Base-by-base conservation (phyloP, 345 rosid species). In the Lumnitzera racemosa region DNA sequence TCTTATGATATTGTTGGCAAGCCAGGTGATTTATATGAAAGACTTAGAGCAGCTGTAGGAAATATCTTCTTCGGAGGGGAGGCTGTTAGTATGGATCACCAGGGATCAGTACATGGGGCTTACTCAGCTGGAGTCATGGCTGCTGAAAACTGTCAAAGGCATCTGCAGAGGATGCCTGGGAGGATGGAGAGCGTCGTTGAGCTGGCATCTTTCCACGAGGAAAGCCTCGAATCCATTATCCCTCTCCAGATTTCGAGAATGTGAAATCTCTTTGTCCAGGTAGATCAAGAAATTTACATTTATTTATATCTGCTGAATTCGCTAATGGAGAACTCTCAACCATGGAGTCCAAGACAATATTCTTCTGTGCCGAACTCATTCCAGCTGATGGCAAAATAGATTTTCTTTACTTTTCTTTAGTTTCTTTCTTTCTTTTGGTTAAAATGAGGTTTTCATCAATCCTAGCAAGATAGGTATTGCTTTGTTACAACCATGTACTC, bases 61-160 rank as follows among this genome's bases (percentile, higher is more conserved):
- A 90, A 82, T 55, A 70, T 87, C 16, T 90, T 90, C 76, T 90
- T 90, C 8, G 95, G 88, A 66, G 97, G 97, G 64, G 97, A 90
- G 77, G 97, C 91, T 4, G 84, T 85, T 49, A 87, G 88, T 69
- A 65, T 83, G 61, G 95, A 90, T 5, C 89, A 84, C 68, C 89
- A 83, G 69, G 97, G 97, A 43, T 90, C 95, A 0, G 97, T 84
- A 53, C 95, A 90, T 0, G 95, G 97, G 67, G 97, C 97, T 8
- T 90, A 81, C 77, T 69, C 88, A 0, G 80, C 91, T 0, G 97
- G 97, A 52, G 72, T 90, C 14, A 63, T 69, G 66, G 95, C 95
- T 1, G 92, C 97, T 2, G 78, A 79, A 64, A 83, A 73, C 70
- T 83, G 91, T 61, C 81, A 80, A 67, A 77, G 70, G 64, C 79